These are phyloP conservation scores for Fusarium decemcellulare DNA, from an alignment of 2,329 filamentous ascomycete genomes.

Conservation along the genomic window DNA sequence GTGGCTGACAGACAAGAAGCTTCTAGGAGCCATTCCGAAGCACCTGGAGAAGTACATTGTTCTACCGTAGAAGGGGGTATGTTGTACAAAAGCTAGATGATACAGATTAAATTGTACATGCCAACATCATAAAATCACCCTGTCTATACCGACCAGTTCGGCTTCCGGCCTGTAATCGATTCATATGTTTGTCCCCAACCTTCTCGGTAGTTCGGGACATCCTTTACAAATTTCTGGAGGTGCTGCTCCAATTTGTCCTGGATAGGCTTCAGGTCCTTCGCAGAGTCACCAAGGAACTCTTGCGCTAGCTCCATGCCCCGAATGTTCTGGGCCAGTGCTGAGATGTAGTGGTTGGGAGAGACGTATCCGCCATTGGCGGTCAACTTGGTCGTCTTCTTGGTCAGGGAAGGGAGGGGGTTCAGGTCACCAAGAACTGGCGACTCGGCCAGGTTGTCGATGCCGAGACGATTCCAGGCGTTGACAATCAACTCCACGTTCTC, in stretches of 20 bases:
- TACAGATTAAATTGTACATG: slow-evolving; percentile 45
- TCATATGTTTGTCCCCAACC: slow-evolving; percentile 47
- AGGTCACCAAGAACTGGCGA: slow-evolving; percentile 45
- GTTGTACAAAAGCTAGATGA: slow-evolving; percentile 49
- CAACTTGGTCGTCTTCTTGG: neutral
- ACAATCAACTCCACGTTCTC: slow-evolving; percentile 49
- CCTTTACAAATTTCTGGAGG: slow-evolving; percentile 50
- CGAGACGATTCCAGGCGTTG: slow-evolving; percentile 45
- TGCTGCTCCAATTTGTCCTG: slow-evolving; percentile 55
- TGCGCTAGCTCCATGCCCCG: slow-evolving; percentile 62
- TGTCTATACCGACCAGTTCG: slow-evolving; percentile 44
- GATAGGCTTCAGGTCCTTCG: slow-evolving; percentile 54
- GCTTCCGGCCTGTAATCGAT: slow-evolving; percentile 45
- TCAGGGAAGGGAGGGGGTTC: slow-evolving; percentile 37
- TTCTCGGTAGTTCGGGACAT: slow-evolving; percentile 15
- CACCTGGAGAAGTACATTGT: slow-evolving; percentile 95
- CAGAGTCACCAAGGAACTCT: slow-evolving; percentile 54
- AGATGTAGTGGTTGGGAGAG: slow-evolving; percentile 46
- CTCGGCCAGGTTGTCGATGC: slow-evolving; percentile 34
- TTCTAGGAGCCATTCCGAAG: slow-evolving; percentile 85
- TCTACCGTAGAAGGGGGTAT: slow-evolving; percentile 70
- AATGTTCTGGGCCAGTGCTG: slow-evolving; percentile 50
- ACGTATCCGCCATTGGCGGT: slow-evolving; percentile 27
- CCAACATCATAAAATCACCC: slow-evolving; percentile 14
- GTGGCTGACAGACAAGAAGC: slow-evolving; percentile 90